Base-by-base conservation (phyloP, 2,329 filamentous ascomycete species). In the Epichloe scottii region DNA sequence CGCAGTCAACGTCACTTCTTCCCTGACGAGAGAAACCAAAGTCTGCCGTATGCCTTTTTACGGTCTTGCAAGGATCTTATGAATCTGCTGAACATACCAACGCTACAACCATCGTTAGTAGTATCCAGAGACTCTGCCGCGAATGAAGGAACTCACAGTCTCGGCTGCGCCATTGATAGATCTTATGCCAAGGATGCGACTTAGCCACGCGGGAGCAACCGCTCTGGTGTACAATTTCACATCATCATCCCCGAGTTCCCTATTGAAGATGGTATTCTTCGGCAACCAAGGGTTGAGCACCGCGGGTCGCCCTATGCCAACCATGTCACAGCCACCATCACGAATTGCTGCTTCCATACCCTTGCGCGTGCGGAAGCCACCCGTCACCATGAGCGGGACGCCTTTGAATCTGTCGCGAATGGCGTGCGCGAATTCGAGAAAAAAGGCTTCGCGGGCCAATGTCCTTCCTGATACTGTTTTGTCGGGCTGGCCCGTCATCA, bases 371-470 rank as follows among this genome's bases (percentile, higher is more conserved):
- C 79, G 72, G 62, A 86, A 83, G 0, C 82, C 82, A 3, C 82
- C 82, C 0, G 79, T 84, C 3, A 85, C 71, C 68, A 80, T 75
- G 34, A 81, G 62, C 0, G 72, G 64, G 0, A 76, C 62, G 3
- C 65, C 55, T 0, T 72, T 70, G 50, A 76, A 70, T 23, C 66
- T 63, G 4, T 60, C 58, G 30, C 77, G 71, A 35, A 78, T 72
- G 8, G 69, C 66, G n/a, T 69, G 65, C 0, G 79, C 78, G 55
- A 85, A 86, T 44, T 84, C 77, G 1, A 85, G 68, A 66, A 87
- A 87, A 68, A 83, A 86, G 0, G 81, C 79, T 57, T 87, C 82
- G 7, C 82, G 73, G 0, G 72, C 72, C 12, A 67, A 65, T 1
- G 79, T 81, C 21, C 48, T 51, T 6, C 48, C 51, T 14, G 52